Evolutionary conservation across 2,329 filamentous ascomycete genomes (phyloP).

Genomic region (Xylariaceae sp.): DNA sequence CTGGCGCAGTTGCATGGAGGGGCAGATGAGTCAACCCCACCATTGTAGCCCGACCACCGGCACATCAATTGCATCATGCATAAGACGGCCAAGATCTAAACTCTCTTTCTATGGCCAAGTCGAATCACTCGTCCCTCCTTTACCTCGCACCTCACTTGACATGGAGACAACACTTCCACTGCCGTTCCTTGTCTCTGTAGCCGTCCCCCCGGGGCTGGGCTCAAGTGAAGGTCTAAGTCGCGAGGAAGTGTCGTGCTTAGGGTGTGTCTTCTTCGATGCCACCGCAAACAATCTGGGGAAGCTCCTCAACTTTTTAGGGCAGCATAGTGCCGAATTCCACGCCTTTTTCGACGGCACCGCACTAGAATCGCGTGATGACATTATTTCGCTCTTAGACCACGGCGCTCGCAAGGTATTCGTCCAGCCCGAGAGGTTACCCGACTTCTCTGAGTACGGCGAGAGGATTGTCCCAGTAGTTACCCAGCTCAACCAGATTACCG

Average conservation of each 20-base stretch:
- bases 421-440: conserved; percentile 60
- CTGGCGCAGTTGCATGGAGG: conserved; percentile 16
- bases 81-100: background rate
- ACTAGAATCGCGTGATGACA: conserved; percentile 64
- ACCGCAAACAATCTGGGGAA: conserved; percentile 39
- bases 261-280: conserved; percentile 55
- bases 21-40: conserved; percentile 25
- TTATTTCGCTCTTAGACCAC: conserved; percentile 76
- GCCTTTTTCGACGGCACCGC: conserved; percentile 74
- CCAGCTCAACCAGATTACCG: conserved; percentile 42
- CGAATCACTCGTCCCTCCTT: conserved; percentile 5
- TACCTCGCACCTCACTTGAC: background rate
- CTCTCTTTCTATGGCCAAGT: background rate
- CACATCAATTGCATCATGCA: conserved; percentile 15
- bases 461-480: conserved; percentile 52
- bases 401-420: conserved; percentile 86
- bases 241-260: conserved; percentile 56
- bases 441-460: conserved; percentile 52
- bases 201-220: conserved; percentile 46
- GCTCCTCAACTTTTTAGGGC: conserved; percentile 45
- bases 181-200: conserved; percentile 58
- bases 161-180: conserved; percentile 64
- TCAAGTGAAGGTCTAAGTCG: conserved; percentile 50
- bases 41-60: conserved; percentile 18
- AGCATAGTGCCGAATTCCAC: conserved; percentile 49